These are phyloP conservation scores for Ceratobasidium sp. DNA, from an alignment of 1,284 basidiomycete species.

Conservation along the genomic window DNA sequence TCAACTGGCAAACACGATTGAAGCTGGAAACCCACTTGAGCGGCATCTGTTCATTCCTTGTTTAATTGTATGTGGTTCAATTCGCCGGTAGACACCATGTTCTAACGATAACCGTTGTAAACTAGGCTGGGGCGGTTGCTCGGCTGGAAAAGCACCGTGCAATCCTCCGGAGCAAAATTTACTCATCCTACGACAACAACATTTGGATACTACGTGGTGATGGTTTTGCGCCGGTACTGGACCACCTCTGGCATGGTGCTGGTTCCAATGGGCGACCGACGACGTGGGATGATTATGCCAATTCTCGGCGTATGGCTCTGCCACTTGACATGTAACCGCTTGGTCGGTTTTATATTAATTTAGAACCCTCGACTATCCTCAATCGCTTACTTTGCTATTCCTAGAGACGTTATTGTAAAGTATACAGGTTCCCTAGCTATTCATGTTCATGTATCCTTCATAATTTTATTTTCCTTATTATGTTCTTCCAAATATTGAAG, in stretches of 20 bases:
- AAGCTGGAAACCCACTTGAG: constrained; percentile 1
- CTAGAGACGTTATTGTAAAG: no score
- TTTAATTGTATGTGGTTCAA: constrained; percentile 11
- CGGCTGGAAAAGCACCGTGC: constrained; percentile 6
- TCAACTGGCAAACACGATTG: constrained; percentile 6
- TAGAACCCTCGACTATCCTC: no score
- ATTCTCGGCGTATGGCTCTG: constrained; percentile 17
- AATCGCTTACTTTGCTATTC: no score
- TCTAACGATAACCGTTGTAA: not conserved
- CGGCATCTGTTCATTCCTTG: constrained; percentile 33
- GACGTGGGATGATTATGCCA: constrained; percentile 30
- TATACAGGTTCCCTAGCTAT: no score
- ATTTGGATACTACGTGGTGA: constrained; percentile 31
- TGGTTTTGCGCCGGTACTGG: constrained; percentile 25
- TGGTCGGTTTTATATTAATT: not conserved
- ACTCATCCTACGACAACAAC: not conserved
- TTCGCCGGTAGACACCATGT: not conserved
- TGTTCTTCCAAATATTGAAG: no score
- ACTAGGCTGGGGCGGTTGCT: constrained; percentile 24
- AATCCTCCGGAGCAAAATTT: not conserved
- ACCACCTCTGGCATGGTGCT: constrained; percentile 34
- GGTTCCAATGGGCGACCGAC: constrained; percentile 10
- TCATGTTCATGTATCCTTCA: no score
- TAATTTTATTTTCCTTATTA: no score
- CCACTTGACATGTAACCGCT: constrained; percentile 9